A percentile compares a stretch with the other conserved stretches of the same genome.
phyloP scores from a whole-genome alignment of 257 asterid genomes.

The Penstemon eatonii region DNA sequence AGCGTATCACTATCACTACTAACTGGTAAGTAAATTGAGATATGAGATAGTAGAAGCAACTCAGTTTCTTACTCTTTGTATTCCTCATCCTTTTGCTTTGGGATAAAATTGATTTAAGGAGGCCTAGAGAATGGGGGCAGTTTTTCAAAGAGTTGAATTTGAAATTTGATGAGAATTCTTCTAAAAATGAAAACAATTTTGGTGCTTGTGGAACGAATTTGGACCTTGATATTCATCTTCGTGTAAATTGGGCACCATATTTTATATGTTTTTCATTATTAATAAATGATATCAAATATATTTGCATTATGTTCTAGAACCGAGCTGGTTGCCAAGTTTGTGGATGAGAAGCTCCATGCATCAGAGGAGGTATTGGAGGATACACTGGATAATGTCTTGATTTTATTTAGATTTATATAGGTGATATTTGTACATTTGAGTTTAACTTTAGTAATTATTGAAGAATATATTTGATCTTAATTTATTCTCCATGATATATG shows the following conservation, averaged over 20 bases:
- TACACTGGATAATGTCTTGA: constrained; percentile 92
- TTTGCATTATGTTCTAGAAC: constrained; percentile 47
- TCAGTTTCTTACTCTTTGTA: too few relatives aligned
- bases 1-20: too few relatives aligned
- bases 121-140: too few relatives aligned
- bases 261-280: not conserved
- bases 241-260: too few relatives aligned
- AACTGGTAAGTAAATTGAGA: too few relatives aligned
- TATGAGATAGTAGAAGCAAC: too few relatives aligned
- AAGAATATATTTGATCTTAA: not conserved
- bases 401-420: constrained; percentile 95
- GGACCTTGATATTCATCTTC: constrained; percentile 4
- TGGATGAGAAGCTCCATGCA: constrained; percentile 97
- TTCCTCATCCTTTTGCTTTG: too few relatives aligned
- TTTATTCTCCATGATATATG: not conserved
- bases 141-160: too few relatives aligned
- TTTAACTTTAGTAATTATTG: not conserved
- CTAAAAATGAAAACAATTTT: not conserved
- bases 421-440: constrained; percentile 32
- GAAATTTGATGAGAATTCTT: not conserved
- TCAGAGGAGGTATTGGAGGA: constrained; percentile 99
- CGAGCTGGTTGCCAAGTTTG: constrained; percentile 96
- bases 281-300: not conserved
- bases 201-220: constrained; percentile 7
- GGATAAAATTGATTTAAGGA: too few relatives aligned